These are phyloP conservation scores for Magnolia sinica DNA, from an alignment of 164 flowering plant species.

Conservation along the genomic window DNA sequence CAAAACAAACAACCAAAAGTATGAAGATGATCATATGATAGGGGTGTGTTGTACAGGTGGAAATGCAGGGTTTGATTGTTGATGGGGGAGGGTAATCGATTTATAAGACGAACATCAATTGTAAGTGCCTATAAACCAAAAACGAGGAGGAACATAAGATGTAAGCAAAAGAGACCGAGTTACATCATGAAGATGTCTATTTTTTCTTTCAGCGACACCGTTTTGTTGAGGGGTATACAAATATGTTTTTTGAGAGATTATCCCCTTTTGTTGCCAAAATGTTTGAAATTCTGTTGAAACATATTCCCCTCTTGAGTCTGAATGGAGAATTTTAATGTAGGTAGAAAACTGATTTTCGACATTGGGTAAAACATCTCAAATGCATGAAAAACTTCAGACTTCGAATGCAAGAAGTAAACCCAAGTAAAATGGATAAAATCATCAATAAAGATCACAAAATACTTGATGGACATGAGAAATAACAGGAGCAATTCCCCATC, in stretches of 20 bases:
- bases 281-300: neutral
- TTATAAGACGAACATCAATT: neutral
- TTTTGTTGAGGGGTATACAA: neutral
- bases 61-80: too few species aligned
- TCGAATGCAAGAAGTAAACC: neutral
- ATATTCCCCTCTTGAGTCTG: neutral
- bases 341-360: neutral
- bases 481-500: neutral
- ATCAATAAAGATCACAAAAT: neutral
- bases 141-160: neutral
- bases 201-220: neutral
- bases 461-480: neutral
- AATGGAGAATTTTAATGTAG: neutral
- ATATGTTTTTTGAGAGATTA: neutral
- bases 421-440: neutral
- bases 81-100: too few species aligned
- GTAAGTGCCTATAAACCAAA: neutral
- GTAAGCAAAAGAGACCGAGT: neutral
- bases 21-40: too few species aligned
- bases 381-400: neutral
- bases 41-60: too few species aligned
- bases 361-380: neutral
- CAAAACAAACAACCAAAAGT: too few species aligned
- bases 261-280: neutral
- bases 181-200: neutral